phyloP scores from a whole-genome alignment of 2,329 filamentous ascomycete genomes.

The Westerdykella aurantiaca region DNA sequence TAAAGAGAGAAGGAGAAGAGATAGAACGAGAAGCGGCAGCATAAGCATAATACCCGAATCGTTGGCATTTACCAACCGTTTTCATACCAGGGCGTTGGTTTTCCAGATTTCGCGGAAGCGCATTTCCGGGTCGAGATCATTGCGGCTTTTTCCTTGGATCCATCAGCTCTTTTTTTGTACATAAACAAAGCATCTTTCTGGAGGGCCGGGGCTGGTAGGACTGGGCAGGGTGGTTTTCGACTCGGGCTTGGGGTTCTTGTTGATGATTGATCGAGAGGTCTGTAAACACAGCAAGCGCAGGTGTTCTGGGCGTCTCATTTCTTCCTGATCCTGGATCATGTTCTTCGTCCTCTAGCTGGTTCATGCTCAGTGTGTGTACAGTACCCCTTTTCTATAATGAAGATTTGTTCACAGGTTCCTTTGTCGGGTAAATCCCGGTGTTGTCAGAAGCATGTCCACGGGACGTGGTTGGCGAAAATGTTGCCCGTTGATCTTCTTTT shows the following conservation, averaged over 20 bases:
- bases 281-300: background rate
- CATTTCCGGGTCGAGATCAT: background rate
- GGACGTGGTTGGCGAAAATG: no score
- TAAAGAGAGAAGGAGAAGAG: conserved; percentile 49
- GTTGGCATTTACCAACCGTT: background rate
- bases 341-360: no score
- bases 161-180: conserved; percentile 7
- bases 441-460: no score
- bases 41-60: conserved; percentile 2
- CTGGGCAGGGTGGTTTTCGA: no score
- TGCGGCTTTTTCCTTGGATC: background rate
- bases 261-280: no score
- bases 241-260: no score
- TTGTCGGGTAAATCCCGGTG: no score
- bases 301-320: background rate
- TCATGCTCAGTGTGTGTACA: no score
- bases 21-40: conserved; percentile 15
- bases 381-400: no score
- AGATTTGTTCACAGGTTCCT: no score
- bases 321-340: background rate
- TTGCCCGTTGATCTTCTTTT: no score
- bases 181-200: conserved; percentile 10
- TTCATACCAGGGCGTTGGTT: background rate
- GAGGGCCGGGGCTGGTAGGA: background rate
- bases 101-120: background rate